These are phyloP conservation scores for Mortierella claussenii DNA, from an alignment of 192 early-diverging fungal species.

Conservation along the genomic window DNA sequence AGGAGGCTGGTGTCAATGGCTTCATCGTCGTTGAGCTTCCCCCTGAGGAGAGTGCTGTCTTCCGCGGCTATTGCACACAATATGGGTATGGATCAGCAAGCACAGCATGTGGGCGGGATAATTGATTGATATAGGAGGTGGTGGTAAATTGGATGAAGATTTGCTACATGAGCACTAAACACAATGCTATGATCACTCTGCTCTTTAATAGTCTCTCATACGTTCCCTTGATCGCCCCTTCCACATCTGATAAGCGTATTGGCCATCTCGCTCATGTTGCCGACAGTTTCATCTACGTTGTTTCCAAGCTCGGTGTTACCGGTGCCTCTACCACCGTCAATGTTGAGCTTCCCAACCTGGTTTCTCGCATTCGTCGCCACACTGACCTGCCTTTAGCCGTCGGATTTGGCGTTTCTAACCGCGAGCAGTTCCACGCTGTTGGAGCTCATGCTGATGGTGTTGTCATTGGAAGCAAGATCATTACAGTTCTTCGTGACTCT, in stretches of 20 bases:
- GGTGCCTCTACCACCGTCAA: constrained; percentile 80
- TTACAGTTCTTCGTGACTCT: constrained; percentile 79
- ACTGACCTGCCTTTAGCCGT: constrained; percentile 91
- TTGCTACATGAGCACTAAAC: not conserved
- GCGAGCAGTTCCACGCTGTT: constrained; percentile 90
- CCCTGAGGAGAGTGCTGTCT: constrained; percentile 92
- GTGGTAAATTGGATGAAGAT: not conserved
- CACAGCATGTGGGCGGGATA: no score
- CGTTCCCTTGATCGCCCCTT: constrained; percentile 93
- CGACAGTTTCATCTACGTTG: constrained; percentile 96
- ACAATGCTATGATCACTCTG: no score
- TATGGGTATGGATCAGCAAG: constrained; percentile 63
- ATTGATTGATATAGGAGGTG: no score
- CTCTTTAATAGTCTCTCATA: constrained; percentile 76
- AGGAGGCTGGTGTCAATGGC: constrained; percentile 88
- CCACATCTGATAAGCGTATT: constrained; percentile 89
- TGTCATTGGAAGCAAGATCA: constrained; percentile 94
- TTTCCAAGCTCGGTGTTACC: constrained; percentile 94
- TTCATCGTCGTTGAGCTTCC: constrained; percentile 98
- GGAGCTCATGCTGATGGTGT: constrained; percentile 92
- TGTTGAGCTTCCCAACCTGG: constrained; percentile 72
- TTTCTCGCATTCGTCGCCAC: constrained; percentile 82
- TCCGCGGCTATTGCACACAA: constrained; percentile 80
- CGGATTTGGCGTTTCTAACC: constrained; percentile 94
- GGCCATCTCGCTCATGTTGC: constrained; percentile 80